These are phyloP conservation scores for Rhododendron kiyosumense DNA, from an alignment of 148 eudicot genomes.

Conservation along the genomic window DNA sequence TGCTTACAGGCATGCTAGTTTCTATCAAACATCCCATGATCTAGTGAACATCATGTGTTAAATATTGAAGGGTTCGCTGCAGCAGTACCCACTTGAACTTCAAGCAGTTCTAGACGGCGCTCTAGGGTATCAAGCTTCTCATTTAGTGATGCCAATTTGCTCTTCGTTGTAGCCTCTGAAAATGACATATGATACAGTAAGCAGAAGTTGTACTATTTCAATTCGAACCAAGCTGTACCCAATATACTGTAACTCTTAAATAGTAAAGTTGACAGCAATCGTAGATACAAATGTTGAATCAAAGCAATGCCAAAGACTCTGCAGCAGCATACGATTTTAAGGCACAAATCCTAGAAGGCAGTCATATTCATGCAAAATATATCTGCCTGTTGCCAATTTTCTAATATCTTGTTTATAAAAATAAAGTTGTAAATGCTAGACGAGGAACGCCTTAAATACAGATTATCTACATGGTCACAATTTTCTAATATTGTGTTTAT, in stretches of 20 bases:
- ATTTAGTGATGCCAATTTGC: constrained; percentile 74
- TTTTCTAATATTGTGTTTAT: too few relatives aligned
- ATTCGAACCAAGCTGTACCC: neutral
- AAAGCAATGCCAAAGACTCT: neutral
- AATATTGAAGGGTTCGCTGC: constrained; percentile 80
- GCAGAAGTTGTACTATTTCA: neutral
- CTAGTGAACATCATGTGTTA: constrained; percentile 23
- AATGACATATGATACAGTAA: neutral
- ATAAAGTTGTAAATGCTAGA: neutral
- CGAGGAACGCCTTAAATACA: neutral
- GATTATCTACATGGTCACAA: neutral
- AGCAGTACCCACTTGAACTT: constrained; percentile 91
- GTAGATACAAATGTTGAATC: neutral
- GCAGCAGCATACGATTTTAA: neutral
- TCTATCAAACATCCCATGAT: neutral
- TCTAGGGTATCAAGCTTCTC: constrained; percentile 94
- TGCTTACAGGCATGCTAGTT: constrained; percentile 14
- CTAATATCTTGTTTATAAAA: neutral
- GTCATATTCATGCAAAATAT: neutral
- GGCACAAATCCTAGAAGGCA: neutral
- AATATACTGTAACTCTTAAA: too few relatives aligned
- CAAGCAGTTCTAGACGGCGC: constrained; percentile 91
- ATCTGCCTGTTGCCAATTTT: neutral
- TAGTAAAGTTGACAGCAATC: neutral
- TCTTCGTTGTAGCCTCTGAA: constrained; percentile 95